phyloP scores from a whole-genome alignment of 441 rosid species.

The Gossypium davidsonii region DNA sequence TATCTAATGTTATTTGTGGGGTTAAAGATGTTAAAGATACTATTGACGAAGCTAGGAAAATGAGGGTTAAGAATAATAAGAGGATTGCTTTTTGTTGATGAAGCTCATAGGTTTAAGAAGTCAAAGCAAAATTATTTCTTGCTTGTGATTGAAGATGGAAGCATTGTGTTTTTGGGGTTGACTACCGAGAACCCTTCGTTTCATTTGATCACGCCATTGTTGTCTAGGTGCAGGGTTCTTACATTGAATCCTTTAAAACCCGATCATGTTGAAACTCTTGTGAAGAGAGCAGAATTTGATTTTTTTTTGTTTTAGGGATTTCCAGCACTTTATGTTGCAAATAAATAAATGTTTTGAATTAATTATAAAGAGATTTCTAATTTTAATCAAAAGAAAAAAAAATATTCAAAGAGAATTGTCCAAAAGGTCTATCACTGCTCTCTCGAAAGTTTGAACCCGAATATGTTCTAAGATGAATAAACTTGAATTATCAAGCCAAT shows the following conservation, averaged over 20 bases:
- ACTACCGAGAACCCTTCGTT: conserved; percentile 84
- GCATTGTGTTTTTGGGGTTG: conserved; percentile 64
- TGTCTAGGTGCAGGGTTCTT: conserved; percentile 66
- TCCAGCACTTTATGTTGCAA: no score
- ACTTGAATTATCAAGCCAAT: rapidly evolving
- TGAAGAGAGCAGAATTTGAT: conserved; percentile 27
- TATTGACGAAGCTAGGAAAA: conserved; percentile 53
- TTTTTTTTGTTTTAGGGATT: no score
- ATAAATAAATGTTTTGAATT: no score
- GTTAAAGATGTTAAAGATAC: conserved; percentile 74
- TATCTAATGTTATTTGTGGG: conserved; percentile 65
- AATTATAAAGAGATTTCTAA: no score
- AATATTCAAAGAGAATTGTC: no score
- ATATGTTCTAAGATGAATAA: no score
- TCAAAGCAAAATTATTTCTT: conserved; percentile 77
- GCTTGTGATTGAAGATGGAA: conserved; percentile 85
- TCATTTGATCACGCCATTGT: conserved; percentile 66
- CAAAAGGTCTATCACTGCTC: no score
- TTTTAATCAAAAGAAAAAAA: no score
- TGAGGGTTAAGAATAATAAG: conserved; percentile 33
- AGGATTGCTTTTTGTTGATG: conserved; percentile 68
- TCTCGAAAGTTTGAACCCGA: no score
- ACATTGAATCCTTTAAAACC: conserved; percentile 60
- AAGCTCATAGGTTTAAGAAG: conserved; percentile 76
- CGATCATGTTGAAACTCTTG: conserved; percentile 37